phyloP scores from a whole-genome alignment of 78 protist genomes.

The Speleostelium caveatum region DNA sequence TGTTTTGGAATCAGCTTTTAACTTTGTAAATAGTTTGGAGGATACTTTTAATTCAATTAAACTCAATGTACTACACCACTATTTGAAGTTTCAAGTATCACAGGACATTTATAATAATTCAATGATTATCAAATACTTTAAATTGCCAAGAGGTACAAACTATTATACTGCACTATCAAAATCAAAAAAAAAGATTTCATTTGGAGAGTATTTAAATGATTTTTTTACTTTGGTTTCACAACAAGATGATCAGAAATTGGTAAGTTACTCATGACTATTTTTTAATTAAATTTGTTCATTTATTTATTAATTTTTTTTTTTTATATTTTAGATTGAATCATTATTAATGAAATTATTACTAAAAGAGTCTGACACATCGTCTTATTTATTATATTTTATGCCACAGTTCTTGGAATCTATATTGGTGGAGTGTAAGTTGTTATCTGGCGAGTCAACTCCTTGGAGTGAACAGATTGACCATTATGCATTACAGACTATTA shows the following conservation, averaged over 20 bases:
- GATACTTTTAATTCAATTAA: slow-evolving; percentile 10
- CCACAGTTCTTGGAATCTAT: slow-evolving; percentile 41
- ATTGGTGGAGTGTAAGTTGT: slow-evolving; percentile 3
- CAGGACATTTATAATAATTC: neutral
- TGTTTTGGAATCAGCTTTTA: neutral
- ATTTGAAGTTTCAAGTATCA: slow-evolving; percentile 3
- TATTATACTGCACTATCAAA: neutral
- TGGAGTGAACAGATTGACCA: slow-evolving; percentile 18
- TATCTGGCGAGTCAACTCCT: too few species aligned
- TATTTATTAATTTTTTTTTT: neutral
- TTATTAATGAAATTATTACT: slow-evolving; percentile 40
- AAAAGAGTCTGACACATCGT: neutral
- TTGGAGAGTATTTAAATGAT: neutral
- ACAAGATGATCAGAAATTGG: slow-evolving; percentile 46
- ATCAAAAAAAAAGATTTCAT: too few species aligned
- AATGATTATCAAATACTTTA: slow-evolving; percentile 17
- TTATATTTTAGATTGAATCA: slow-evolving; percentile 8
- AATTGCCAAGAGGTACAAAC: slow-evolving; percentile 41
- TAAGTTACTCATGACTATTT: too few species aligned
- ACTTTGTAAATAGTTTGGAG: slow-evolving; percentile 30
- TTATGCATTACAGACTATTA: neutral
- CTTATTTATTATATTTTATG: slow-evolving; percentile 5
- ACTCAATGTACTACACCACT: slow-evolving; percentile 13
- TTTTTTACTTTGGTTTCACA: slow-evolving; percentile 4
- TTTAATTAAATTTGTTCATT: neutral